Base-by-base conservation (phyloP, 345 rosid genomes). In the Raphanus sativus region DNA sequence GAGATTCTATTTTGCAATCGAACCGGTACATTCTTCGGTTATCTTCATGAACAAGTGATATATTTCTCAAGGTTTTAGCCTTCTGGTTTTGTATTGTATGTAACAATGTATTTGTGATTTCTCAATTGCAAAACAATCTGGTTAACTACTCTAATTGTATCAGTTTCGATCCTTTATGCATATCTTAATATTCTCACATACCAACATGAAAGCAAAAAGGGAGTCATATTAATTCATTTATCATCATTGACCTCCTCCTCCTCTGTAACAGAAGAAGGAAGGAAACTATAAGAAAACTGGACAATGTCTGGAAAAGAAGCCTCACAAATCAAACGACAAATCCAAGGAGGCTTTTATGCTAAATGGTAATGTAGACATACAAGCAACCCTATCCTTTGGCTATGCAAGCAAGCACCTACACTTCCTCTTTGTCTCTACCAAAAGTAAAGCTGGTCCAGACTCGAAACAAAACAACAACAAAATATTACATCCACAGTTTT, bases 331-430 rank as follows among this genome's bases (percentile, higher is more conserved):
- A 76, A 76, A 65, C 42, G 80, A 55, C 59, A 62, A 55, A 55
- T 76, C 62, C 65, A 77, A 77, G 80, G 80, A 77, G 80, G 71
- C 75, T 70, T 75, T 70, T 70, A 77, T 77, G 80, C 64, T 77
- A 63, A 69, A 69, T 62, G 15, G 52, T 63, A 33, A 8, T 70
- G 63, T 62, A 77, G 34, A 77, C 75, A 70, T 77, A 70, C 80
- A 77, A 70, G 71, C 80, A 54, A 77, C 75, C 75, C 75, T 77
- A 70, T 70, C 65, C 25, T 77, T 70, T 77, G 45, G 65, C 80
- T 63, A 69, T 52, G 70, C 80, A 77, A 34, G 70, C 75, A 54
- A 15, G 21, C 21, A 21, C 21, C 52, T 45, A 45, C 5, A 69
- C 70, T 70, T 69, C 62, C 61, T 62, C 75, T 21, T 77, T 54